Base-by-base conservation (phyloP, 148 eudicot genomes). In the Cornus suecica region DNA sequence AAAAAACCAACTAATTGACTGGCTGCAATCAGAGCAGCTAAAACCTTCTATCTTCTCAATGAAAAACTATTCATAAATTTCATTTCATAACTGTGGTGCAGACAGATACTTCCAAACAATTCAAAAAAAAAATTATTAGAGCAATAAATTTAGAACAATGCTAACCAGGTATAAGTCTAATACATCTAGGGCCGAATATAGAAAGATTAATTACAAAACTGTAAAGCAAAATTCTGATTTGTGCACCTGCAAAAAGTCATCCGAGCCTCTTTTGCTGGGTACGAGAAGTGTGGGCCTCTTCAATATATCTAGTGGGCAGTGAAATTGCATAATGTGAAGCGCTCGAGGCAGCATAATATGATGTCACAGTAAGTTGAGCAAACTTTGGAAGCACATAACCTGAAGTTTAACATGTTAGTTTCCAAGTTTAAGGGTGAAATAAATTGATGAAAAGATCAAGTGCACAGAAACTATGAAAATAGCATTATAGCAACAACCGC, bases 311-410 rank as follows among this genome's bases (percentile, higher is more conserved):
- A 34, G 97, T 90, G 23, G 91, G 81, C 78, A 92, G 83, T 48
- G 99, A 95, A 69, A 95, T 83, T 79, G 87, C 91, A 76, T 92
- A 91, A 76, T 89, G 94, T 65, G 99, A 87, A 63, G 88, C 87
- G 68, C 99, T 92, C 62, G 97, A 95, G 56, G 97, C 87, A 78
- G 91, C 90, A 84, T 87, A 88, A 84, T 91, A 92, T 16, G 97
- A 91, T 37, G 91, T 91, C 87, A 92, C 90, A 0, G 90, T 86
- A 71, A 91, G 88, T 76, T 92, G 99, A 13, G 91, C 69, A 79
- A 94, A 90, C 67, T 81, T 83, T 71, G 97, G 97, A 73, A 89
- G 86, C 71, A 88, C 85, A 85, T 89, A 90, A 61, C 92, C 97
- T 94, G 83, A 24, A 78, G 66, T 72, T 70, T 27, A 52, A 42